Conservation (phyloP, 257 asterid genomes). For the Handroanthus guayacan region DNA sequence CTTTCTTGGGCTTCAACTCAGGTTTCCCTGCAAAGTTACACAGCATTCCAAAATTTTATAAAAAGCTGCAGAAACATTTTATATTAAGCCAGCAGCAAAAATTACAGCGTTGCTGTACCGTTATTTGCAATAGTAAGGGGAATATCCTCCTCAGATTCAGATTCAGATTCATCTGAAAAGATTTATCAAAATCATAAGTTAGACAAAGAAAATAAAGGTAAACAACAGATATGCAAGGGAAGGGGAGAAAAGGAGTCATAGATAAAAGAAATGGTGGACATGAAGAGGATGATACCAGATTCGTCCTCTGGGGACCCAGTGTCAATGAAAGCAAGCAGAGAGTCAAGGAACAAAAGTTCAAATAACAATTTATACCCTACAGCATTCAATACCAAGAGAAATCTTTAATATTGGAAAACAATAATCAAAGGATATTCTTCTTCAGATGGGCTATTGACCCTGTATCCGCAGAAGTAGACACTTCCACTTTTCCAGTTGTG, state of each 20-base stretch:
- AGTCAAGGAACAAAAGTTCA: slow-evolving; percentile 59
- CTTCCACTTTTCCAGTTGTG: slow-evolving; percentile 86
- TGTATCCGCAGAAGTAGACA: slow-evolving; percentile 78
- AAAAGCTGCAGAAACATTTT: neutral
- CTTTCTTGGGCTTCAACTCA: slow-evolving; percentile 47
- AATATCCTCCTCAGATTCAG: slow-evolving; percentile 65
- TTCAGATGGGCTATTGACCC: slow-evolving; percentile 55
- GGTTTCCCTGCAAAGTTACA: slow-evolving; percentile 48
- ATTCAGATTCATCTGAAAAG: slow-evolving; percentile 60
- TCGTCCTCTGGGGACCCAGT: slow-evolving; percentile 48
- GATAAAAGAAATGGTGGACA: neutral
- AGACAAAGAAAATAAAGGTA: neutral
- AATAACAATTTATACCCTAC: neutral
- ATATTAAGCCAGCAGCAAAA: neutral
- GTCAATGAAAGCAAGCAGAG: slow-evolving; percentile 20
- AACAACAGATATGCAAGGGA: neutral
- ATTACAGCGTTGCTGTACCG: slow-evolving; percentile 44
- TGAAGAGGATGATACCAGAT: slow-evolving; percentile 42
- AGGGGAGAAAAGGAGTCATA: neutral
- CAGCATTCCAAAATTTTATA: neutral
- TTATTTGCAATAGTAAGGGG: slow-evolving; percentile 47
- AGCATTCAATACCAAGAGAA: neutral
- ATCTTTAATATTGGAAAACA: neutral
- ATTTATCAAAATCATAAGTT: neutral
- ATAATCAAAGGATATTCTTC: slow-evolving; percentile 72